Base-by-base conservation (phyloP, 2,329 filamentous ascomycete genomes). In the Cladosporium sp. region DNA sequence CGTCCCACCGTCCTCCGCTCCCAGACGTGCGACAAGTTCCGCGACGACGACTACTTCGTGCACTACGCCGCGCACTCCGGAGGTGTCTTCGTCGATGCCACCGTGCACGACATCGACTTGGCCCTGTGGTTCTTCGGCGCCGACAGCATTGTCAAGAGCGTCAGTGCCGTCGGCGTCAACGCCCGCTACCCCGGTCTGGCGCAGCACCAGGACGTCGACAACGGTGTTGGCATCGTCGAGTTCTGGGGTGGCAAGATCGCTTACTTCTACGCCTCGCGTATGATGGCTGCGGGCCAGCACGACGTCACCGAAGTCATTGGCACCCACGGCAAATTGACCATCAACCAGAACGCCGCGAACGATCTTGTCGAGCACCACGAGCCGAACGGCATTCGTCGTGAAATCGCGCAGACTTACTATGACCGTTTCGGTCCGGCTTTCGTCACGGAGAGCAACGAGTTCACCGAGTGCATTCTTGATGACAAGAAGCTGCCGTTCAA, bases 61-160 rank as follows among this genome's bases (percentile, higher is more conserved):
- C 55, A 60, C 2, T 75, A 75, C 51, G 70, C 71, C 8, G 61
- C 61, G 15, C 60, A 59, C 51, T 70, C 65, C 45, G 71, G 71
- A 22, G 71, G 72, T 22, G 69, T 75, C 20, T 75, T 75, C 53
- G 67, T 75, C 20, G 72, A 75, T 56, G 69, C 65, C 53, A 57
- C 62, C 36, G 68, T 75, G 34, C 72, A 75, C 52, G 72, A 74
- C 51, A 72, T 75, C 50, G 73, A 75, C 52, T 62, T 75, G 0
- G 66, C 66, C 1, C 58, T 74, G 1, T 71, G 62, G 59, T 74
- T 70, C 56, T 66, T 75, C 36, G 67, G 67, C 37, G 24, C 45
- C 13, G 61, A 68, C 17, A 57, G 65, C 29, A 58, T 63, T 3
- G 64, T 68, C 15, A 73, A 73, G 55, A 61, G 62, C 12, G 53